Evolutionary conservation across 192 early-diverging fungal species (phyloP).

Genomic region (Chytriomyces sp.): DNA sequence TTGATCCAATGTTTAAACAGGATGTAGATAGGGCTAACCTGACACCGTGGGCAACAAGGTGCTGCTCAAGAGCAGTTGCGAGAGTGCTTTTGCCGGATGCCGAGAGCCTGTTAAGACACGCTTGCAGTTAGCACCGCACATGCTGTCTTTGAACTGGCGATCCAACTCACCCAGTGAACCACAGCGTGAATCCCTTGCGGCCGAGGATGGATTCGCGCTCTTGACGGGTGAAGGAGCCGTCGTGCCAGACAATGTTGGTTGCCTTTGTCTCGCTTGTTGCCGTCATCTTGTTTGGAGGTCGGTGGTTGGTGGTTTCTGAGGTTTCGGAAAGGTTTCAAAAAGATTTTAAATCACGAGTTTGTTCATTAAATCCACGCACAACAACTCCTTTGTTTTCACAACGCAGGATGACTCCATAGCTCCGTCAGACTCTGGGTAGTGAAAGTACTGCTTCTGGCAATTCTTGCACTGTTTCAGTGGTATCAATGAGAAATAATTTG

Average conservation of each 20-base stretch:
- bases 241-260: constrained; percentile 93
- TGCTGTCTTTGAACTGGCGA: not conserved
- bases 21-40: not conserved
- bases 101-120: constrained; percentile 62
- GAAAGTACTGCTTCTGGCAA: no score
- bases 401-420: no score
- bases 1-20: not conserved
- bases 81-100: constrained; percentile 93
- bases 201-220: constrained; percentile 75
- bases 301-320: not conserved
- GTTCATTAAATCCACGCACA: no score
- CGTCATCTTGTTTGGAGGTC: not conserved
- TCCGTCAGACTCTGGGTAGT: no score
- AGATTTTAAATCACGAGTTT: no score
- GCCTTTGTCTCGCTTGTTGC: constrained; percentile 35
- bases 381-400: no score
- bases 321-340: no score
- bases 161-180: constrained; percentile 76
- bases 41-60: constrained; percentile 74
- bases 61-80: constrained; percentile 88
- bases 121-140: not conserved
- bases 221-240: constrained; percentile 71
- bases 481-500: no score
- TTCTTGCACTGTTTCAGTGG: no score
- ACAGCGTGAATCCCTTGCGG: constrained; percentile 86